Base-by-base conservation (phyloP, 2,329 filamentous ascomycete genomes). In the Dendryphion nanum region DNA sequence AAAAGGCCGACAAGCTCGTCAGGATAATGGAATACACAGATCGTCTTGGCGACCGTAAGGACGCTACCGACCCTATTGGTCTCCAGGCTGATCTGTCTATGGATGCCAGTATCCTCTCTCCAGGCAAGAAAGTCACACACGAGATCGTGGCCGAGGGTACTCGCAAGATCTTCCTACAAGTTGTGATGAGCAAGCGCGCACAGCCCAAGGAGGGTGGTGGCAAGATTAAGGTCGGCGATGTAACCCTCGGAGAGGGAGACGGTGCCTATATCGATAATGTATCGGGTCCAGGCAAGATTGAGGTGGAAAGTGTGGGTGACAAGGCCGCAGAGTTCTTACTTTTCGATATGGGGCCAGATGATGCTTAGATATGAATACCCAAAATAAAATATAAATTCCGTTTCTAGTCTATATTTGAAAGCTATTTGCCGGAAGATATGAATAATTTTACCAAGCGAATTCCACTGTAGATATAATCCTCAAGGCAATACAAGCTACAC, bases 11-110 rank as follows among this genome's bases (percentile, higher is more conserved):
- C 54, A 78, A 66, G 13, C 84, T 94, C 49, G 78, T 91, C 16
- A 75, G 79, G 16, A 89, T 95, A 40, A 77, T 94, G 51, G 89
- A 86, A 44, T 84, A 83, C 5, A 74, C 89, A 6, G 83, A 83
- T 51, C 47, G 72, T 13, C 53, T 73, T 35, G 82, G 73, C 4
- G 85, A 87, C 1, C 75, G 85, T 51, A 85, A 91, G 57, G 75
- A 75, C 1, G 47, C 5, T 2, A 20, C n/a, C 3, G 23, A 33
- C 8, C 81, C 86, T 0, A 94, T 95, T 47, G 86, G 87, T 6
- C 83, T 94, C 38, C 85, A 94, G 60, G 85, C 88, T 8, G 88
- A 95, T 68, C 77, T 94, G 35, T 81, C 85, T 43, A 93, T 94
- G 86, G 81, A 79, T 23, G 88, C 88, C 0, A 83, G 82, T 5